Evolutionary conservation across 192 early-diverging fungal genomes (phyloP).

Genomic region (Lobosporangium transversale): DNA sequence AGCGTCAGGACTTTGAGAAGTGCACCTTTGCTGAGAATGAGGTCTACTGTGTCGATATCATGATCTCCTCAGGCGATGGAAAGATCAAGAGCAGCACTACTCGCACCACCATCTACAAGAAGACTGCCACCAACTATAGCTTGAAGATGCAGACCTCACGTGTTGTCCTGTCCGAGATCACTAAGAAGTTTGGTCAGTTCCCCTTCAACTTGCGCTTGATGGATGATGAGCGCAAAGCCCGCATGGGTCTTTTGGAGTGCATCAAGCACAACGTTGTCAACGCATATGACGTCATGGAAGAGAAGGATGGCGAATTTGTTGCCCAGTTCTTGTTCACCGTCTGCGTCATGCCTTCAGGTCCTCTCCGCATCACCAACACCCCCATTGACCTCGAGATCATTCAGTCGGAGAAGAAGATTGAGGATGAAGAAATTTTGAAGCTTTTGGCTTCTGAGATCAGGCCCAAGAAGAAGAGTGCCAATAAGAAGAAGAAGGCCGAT

Average conservation of each 20-base stretch:
- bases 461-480: slow-evolving; percentile 60
- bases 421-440: slow-evolving; percentile 80
- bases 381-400: slow-evolving; percentile 79
- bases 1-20: slow-evolving; percentile 76
- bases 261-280: slow-evolving; percentile 81
- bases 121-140: slow-evolving; percentile 79
- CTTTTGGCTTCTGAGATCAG: slow-evolving; percentile 71
- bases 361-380: slow-evolving; percentile 83
- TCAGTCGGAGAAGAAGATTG: slow-evolving; percentile 87
- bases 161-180: slow-evolving; percentile 76
- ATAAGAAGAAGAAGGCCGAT: slow-evolving; percentile 60
- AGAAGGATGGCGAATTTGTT: slow-evolving; percentile 82
- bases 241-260: slow-evolving; percentile 93
- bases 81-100: slow-evolving; percentile 72
- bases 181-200: slow-evolving; percentile 83
- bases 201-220: slow-evolving; percentile 88
- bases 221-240: slow-evolving; percentile 91
- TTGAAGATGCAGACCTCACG: slow-evolving; percentile 91
- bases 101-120: slow-evolving; percentile 94
- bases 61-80: slow-evolving; percentile 89
- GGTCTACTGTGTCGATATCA: slow-evolving; percentile 93
- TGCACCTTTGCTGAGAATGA: slow-evolving; percentile 83
- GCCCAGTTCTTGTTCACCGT: slow-evolving; percentile 95
- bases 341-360: slow-evolving; percentile 87
- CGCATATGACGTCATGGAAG: slow-evolving; percentile 86